Conservation (phyloP, 805 yeast genomes). For the Nakazawaea pomicola region DNA sequence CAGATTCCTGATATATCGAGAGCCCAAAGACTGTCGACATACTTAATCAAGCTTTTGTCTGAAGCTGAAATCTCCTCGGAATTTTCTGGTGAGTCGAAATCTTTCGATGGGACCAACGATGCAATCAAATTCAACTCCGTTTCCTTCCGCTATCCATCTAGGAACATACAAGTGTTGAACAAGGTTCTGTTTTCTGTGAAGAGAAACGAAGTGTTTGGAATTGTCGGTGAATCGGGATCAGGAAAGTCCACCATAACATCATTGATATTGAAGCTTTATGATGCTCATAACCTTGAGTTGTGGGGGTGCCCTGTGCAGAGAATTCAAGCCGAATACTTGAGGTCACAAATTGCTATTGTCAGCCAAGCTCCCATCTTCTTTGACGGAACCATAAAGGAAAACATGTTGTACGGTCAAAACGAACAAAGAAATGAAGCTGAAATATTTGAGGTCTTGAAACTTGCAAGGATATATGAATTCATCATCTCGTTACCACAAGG, state of each 20-base stretch:
- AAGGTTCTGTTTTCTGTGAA: conserved; percentile 38
- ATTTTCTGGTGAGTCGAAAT: too few relatives aligned
- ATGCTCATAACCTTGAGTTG: conserved; percentile 33
- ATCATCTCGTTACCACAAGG: conserved; percentile 52
- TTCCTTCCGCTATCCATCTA: conserved; percentile 42
- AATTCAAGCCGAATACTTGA: conserved; percentile 41
- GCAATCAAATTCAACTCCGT: too few relatives aligned
- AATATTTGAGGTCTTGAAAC: conserved; percentile 33
- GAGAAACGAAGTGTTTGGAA: conserved; percentile 50
- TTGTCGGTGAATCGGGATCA: conserved; percentile 84
- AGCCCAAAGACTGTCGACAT: conserved; percentile 70
- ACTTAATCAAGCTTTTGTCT: conserved; percentile 37
- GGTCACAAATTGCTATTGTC: conserved; percentile 60
- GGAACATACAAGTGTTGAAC: conserved; percentile 29
- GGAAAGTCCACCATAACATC: conserved; percentile 81
- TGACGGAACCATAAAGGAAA: conserved; percentile 68
- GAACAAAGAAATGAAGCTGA: conserved; percentile 21
- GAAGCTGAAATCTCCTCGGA: too few relatives aligned
- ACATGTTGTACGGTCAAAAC: conserved; percentile 57
- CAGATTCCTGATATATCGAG: conserved; percentile 77
- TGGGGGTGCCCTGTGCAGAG: conserved; percentile 42
- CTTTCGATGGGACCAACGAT: too few relatives aligned
- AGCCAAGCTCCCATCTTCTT: conserved; percentile 71
- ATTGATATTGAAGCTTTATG: conserved; percentile 51
- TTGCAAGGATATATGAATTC: conserved; percentile 50